phyloP scores from a whole-genome alignment of 306 rosid species.

The Sicyos baderoa region DNA sequence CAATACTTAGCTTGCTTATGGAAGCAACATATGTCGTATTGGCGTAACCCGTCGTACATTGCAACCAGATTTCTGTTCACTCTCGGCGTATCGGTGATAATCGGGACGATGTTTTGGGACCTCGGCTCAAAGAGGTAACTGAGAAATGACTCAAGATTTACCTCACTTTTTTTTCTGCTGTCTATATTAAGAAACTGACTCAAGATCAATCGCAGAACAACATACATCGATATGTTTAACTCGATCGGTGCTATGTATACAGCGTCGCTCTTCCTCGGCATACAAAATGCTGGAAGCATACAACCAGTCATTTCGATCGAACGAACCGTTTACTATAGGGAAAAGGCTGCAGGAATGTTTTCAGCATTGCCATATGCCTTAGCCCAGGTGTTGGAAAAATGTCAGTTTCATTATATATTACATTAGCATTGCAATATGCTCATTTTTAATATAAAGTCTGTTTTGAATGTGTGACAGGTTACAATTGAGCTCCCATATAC shows the following conservation, averaged over 20 bases:
- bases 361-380: conserved; percentile 57
- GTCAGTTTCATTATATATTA: neutral
- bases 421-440: neutral
- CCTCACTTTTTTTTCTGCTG: neutral
- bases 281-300: conserved; percentile 37
- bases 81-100: conserved; percentile 31
- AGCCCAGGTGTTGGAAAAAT: conserved; percentile 34
- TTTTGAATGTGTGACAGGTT: conserved; percentile 30
- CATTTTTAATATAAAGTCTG: neutral
- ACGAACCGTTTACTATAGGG: conserved; percentile 50
- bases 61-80: conserved; percentile 45
- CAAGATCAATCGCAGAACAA: conserved; percentile 10
- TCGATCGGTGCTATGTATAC: conserved; percentile 45
- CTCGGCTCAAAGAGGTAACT: conserved; percentile 52
- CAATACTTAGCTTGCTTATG: conserved; percentile 56
- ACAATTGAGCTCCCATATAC: conserved; percentile 49
- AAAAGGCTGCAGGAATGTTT: conserved; percentile 57
- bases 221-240: conserved; percentile 34
- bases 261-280: conserved; percentile 47
- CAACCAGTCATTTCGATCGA: conserved; percentile 54
- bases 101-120: conserved; percentile 54
- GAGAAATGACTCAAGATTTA: neutral
- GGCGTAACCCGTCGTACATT: conserved; percentile 55
- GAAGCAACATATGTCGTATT: conserved; percentile 60
- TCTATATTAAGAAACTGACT: neutral